Evolutionary conservation across 2,329 filamentous ascomycete species (phyloP), one percentile per base, ranked within the genome.

Genomic region (Bipolaris victoriae): DNA sequence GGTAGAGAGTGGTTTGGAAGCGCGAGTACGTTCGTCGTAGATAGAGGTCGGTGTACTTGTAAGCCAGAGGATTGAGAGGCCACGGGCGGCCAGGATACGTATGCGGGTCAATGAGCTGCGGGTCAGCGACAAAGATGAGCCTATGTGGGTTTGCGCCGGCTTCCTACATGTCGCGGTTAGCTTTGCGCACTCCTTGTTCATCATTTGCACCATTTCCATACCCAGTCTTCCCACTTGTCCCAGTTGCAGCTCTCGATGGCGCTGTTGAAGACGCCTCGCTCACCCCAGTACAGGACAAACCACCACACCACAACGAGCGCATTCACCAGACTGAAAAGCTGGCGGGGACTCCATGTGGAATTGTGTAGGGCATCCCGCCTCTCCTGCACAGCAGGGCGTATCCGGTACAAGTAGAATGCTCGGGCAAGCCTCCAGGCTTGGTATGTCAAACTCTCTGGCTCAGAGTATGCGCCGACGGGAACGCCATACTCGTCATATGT

Each of bases 211-310:
- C 44, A 22, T 40, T 4, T 16, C 2, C 50, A 65, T 82, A 96
- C 92, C 93, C 95, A 99, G 76, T 86, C 84, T 81, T 99, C 95
- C 95, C 95, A 99, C 39, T 84, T 85, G 35, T 86, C 83, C 95
- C 95, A 99, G 52, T 85, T 79, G 76, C 95, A 99, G 49, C 80
- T 82, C 54, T 84, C 80, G 15, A 97, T 85, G 58, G 85, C 87
- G 62, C 85, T 85, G 51, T 84, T 82, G 75, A 96, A 98, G 35
- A 89, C 84, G 77, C 85, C 90, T 57, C 90, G 83, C 80, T 99
- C 95, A 1, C 94, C 92, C 87, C 91, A 95, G 63, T 95, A 86
- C 61, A 99, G 70, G 18, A 90, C 83, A 20, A 91, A 75, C 39
- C 92, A 68, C 94, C 95, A 99, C 44, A 93, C 57, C 11, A 85